Evolutionary conservation across 1,284 basidiomycete species (phyloP), one percentile per base, ranked within the genome.

Genomic region (Boletus smithii): DNA sequence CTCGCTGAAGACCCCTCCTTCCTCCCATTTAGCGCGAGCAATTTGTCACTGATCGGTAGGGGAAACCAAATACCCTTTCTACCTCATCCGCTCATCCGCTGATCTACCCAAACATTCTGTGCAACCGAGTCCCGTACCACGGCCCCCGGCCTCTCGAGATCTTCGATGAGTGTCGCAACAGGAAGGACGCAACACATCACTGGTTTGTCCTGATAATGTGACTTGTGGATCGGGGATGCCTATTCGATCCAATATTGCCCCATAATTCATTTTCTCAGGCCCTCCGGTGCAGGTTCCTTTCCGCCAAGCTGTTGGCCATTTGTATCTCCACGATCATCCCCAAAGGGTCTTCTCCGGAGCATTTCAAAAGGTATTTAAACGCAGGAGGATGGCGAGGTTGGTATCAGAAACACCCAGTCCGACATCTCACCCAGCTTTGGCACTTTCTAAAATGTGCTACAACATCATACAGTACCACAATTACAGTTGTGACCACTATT

Each of bases 361-460:
- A 37, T 35, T 7, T 46, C 5, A 29, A 49, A 18, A 16, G 27
- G 62, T 67, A 67, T 60, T 56, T 67, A 63, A 56, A 58, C 45
- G 24, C 36, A 20, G 3, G 35, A 34, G 17, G 42, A 38, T 29
- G 45, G 16, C 13, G 34, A 35, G 16, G 11, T 41, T 44, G 39
- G 13, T 13, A 34, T 30, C 42, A 11, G 14, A 41, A 43, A 27
- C 41, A 31, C 50, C 44, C 50, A 45, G 18, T 36, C 13, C 30
- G 11, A 44, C 42, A 33, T 34, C 35, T n/a, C n/a, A 11, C 26
- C n/a, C 48, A 27, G 27, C 42, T 34, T 30, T 30, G 22, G 18
- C 11, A 49, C 38, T 41, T 34, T 37, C 39, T 23, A 48, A 22
- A 16, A 78, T 78, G 76, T 78, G 76, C 48, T 73, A 65, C 54